phyloP scores from a whole-genome alignment of 2,329 filamentous ascomycete genomes.

The Sporothrix protearum region DNA sequence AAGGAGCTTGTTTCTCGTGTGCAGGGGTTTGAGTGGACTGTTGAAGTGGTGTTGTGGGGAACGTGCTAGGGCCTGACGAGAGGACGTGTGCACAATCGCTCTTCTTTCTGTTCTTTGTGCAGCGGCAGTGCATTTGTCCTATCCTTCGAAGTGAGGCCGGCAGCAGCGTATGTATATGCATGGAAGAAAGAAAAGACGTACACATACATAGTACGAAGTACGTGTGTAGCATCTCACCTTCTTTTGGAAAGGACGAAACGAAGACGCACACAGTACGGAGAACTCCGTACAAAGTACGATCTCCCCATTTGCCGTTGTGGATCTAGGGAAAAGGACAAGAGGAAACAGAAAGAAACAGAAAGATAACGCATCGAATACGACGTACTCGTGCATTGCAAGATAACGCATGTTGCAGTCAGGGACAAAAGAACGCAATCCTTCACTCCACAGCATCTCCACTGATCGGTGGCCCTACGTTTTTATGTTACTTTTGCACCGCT shows the following conservation, averaged over 20 bases:
- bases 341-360: no score
- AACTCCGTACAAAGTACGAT: not conserved
- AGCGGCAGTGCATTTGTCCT: not conserved
- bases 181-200: not conserved
- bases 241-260: not conserved
- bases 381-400: no score
- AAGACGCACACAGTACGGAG: not conserved
- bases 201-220: no score
- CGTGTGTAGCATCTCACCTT: not conserved
- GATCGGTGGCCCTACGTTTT: not conserved
- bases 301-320: not conserved
- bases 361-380: no score
- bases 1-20: slow-evolving; percentile 25
- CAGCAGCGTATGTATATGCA: not conserved
- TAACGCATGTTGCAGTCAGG: not conserved
- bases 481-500: not conserved
- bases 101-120: no score
- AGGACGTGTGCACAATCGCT: no score
- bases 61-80: not conserved
- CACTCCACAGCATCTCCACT: not conserved
- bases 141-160: not conserved
- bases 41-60: not conserved
- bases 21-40: not conserved
- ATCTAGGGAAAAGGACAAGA: not conserved
- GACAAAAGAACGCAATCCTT: not conserved